A percentile compares a stretch with the other conserved stretches of the same genome.
Conservation (phyloP, 208 protist genomes). For the Crithidia bombi region DNA sequence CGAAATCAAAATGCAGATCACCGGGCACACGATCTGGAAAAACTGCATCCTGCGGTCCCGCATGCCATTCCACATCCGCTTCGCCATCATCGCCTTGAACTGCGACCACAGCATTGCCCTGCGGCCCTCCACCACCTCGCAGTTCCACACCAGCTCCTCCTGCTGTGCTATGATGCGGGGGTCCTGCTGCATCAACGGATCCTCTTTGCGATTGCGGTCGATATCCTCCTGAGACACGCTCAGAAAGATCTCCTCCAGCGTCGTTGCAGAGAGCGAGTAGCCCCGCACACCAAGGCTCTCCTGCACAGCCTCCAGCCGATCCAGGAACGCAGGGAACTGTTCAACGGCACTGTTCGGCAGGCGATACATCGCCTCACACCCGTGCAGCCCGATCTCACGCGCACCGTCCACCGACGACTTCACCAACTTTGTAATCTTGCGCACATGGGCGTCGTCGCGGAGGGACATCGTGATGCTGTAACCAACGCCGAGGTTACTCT, state of each 20-base stretch:
- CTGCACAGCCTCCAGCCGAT: constrained; percentile 33
- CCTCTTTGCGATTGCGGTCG: neutral
- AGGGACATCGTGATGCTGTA: constrained; percentile 53
- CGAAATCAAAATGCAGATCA: constrained; percentile 65
- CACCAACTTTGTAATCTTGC: constrained; percentile 36
- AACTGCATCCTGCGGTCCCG: constrained; percentile 69
- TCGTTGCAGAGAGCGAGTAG: constrained; percentile 61
- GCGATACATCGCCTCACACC: constrained; percentile 45
- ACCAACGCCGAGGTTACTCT: constrained; percentile 47
- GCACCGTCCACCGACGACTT: constrained; percentile 28
- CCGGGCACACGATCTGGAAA: constrained; percentile 78
- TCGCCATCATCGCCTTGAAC: constrained; percentile 58
- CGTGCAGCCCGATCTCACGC: constrained; percentile 8
- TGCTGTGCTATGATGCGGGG: constrained; percentile 29
- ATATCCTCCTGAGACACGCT: constrained; percentile 45
- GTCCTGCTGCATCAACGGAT: constrained; percentile 1
- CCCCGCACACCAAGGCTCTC: constrained; percentile 39
- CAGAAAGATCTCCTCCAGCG: constrained; percentile 87
- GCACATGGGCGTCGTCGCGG: constrained; percentile 3
- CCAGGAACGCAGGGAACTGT: constrained; percentile 44
- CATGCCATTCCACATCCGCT: constrained; percentile 56
- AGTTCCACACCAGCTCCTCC: constrained; percentile 24
- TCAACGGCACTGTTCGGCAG: constrained; percentile 35
- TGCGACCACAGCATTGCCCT: constrained; percentile 35
- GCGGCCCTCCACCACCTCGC: constrained; percentile 24